These are phyloP conservation scores for Macrocybe gigantea DNA, from an alignment of 768 basidiomycete species.

Conservation along the genomic window DNA sequence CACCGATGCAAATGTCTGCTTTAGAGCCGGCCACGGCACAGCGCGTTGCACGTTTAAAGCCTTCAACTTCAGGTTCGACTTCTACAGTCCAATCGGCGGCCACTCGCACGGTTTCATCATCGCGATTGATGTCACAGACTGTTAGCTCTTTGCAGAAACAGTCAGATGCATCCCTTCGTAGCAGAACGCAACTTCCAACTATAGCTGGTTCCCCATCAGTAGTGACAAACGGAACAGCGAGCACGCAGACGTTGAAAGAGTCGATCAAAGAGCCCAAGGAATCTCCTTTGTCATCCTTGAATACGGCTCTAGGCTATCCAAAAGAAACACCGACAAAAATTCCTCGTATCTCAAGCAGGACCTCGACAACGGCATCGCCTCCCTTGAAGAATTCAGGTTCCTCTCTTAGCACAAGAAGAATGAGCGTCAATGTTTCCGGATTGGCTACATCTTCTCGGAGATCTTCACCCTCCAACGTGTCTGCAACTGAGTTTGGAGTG, in stretches of 20 bases:
- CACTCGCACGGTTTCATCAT: constrained; percentile 43
- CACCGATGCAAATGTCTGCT: constrained; percentile 88
- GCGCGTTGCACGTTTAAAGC: constrained; percentile 79
- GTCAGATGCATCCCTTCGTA: constrained; percentile 76
- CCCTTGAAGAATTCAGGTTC: constrained; percentile 50
- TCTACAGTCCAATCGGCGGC: constrained; percentile 25
- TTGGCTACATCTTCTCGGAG: constrained; percentile 51
- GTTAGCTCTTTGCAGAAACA: constrained; percentile 85
- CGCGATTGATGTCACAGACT: constrained; percentile 74
- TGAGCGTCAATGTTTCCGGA: constrained; percentile 54
- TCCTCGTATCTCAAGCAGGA: constrained; percentile 84
- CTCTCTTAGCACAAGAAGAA: constrained; percentile 49
- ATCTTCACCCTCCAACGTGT: constrained; percentile 52
- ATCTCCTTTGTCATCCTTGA: constrained; percentile 45
- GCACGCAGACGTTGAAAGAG: constrained; percentile 45
- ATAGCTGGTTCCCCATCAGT: constrained; percentile 94
- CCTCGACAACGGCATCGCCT: constrained; percentile 71
- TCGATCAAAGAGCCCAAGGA: constrained; percentile 31
- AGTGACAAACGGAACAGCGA: constrained; percentile 48
- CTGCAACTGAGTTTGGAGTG: constrained; percentile 76
- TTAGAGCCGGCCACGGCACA: constrained; percentile 77
- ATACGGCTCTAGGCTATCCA: constrained; percentile 42
- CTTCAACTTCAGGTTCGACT: constrained; percentile 39
- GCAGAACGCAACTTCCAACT: constrained; percentile 74
- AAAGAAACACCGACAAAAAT: constrained; percentile 94